These are phyloP conservation scores for Antarctomyces pellizariae DNA, from an alignment of 495 filamentous ascomycete species.

Conservation along the genomic window DNA sequence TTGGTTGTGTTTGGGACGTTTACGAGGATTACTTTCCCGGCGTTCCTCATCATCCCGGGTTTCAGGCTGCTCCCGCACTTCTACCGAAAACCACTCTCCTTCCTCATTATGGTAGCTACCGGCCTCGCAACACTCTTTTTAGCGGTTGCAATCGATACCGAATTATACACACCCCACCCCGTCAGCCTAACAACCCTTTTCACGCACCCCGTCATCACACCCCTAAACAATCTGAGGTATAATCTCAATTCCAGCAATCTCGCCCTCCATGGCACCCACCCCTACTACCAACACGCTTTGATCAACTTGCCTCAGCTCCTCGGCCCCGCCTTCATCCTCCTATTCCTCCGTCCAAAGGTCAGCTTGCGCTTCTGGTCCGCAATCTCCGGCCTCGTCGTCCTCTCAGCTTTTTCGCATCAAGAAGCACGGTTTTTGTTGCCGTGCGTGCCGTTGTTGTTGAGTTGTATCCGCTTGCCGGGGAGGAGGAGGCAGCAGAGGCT, in stretches of 20 bases:
- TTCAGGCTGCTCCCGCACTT: slow-evolving; percentile 71
- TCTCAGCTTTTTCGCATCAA: slow-evolving; percentile 79
- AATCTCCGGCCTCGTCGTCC: slow-evolving; percentile 50
- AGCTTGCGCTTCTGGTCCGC: slow-evolving; percentile 49
- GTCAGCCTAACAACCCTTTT: slow-evolving; percentile 30
- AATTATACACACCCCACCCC: slow-evolving; percentile 44
- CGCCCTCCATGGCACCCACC: slow-evolving; percentile 75
- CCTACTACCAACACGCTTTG: slow-evolving; percentile 71
- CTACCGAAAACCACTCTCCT: slow-evolving; percentile 34
- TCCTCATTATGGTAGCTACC: slow-evolving; percentile 34
- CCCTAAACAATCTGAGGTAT: slow-evolving; percentile 77
- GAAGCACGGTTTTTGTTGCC: slow-evolving; percentile 88
- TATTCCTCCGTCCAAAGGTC: slow-evolving; percentile 32
- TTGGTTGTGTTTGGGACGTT: slow-evolving; percentile 70
- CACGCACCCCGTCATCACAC: slow-evolving; percentile 52
- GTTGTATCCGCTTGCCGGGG: slow-evolving; percentile 49
- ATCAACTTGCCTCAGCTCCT: slow-evolving; percentile 74
- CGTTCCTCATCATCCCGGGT: slow-evolving; percentile 62
- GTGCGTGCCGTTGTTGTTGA: slow-evolving; percentile 66
- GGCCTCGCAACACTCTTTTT: slow-evolving; percentile 36
- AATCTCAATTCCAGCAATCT: slow-evolving; percentile 58
- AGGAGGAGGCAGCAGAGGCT: slow-evolving; percentile 22
- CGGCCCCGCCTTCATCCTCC: slow-evolving; percentile 56
- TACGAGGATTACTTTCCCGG: slow-evolving; percentile 92
- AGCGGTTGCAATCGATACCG: slow-evolving; percentile 61